phyloP scores from a whole-genome alignment of 208 protist species.

The Blastocrithidia nonstop region DNA sequence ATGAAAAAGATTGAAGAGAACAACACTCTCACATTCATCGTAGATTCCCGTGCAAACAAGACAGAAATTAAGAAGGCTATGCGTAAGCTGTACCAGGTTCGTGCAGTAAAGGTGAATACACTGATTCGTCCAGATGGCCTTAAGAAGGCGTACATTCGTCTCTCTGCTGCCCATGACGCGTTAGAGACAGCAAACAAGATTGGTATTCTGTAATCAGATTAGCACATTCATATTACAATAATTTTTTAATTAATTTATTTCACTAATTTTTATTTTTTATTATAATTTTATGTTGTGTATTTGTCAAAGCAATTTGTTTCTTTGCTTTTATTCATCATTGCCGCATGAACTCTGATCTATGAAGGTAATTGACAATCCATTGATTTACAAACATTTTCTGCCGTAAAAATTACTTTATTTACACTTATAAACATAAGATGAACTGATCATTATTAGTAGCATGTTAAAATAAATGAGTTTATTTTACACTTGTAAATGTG shows the following conservation, averaged over 20 bases:
- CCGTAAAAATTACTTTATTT: no score
- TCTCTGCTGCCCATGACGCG: slow-evolving; percentile 91
- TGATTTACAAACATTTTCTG: no score
- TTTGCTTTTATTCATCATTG: no score
- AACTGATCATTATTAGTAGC: no score
- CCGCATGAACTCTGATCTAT: no score
- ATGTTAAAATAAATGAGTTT: no score
- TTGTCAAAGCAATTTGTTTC: no score
- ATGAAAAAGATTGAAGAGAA: slow-evolving; percentile 99
- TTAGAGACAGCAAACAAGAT: slow-evolving; percentile 98
- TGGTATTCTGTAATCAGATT: slow-evolving; percentile 66
- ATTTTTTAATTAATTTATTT: slow-evolving; percentile 4
- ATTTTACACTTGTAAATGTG: no score
- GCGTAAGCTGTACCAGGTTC: slow-evolving; percentile 95
- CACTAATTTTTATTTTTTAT: slow-evolving; percentile 7
- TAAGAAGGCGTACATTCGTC: slow-evolving; percentile 98
- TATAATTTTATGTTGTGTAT: slow-evolving; percentile 8
- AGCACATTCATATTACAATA: neutral
- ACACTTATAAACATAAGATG: no score
- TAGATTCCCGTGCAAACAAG: slow-evolving; percentile 96
- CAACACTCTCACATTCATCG: slow-evolving; percentile 99
- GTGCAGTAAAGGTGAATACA: slow-evolving; percentile 97
- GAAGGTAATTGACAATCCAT: no score
- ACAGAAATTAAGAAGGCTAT: slow-evolving; percentile 96
- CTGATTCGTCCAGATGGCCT: slow-evolving; percentile 95